Percentiles rank a stretch among this genome's conserved stretches.
Conservation (phyloP, 495 filamentous ascomycete genomes). For the Daldinia grandis region DNA sequence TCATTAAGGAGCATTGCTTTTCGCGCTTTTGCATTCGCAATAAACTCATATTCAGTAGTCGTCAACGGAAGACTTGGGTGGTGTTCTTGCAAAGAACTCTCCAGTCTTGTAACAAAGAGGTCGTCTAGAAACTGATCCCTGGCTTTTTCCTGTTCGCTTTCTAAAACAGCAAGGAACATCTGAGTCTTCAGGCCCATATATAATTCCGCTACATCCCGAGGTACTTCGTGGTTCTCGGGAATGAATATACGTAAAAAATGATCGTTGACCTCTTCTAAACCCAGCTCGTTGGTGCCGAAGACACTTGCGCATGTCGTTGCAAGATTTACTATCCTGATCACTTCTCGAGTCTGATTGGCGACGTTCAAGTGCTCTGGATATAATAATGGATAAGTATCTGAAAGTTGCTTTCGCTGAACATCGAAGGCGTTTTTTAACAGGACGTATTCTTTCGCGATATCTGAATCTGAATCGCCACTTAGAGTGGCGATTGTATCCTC, state of each 20-base stretch:
- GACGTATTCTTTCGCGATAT: slow-evolving; percentile 80
- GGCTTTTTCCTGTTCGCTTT: slow-evolving; percentile 66
- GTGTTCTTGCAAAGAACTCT: slow-evolving; percentile 67
- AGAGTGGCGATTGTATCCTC: slow-evolving; percentile 73
- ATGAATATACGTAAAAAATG: slow-evolving; percentile 87
- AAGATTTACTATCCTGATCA: slow-evolving; percentile 85
- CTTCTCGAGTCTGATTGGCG: slow-evolving; percentile 61
- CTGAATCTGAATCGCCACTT: slow-evolving; percentile 75
- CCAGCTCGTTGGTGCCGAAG: slow-evolving; percentile 84
- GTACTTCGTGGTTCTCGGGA: slow-evolving; percentile 73
- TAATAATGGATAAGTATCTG: slow-evolving; percentile 72
- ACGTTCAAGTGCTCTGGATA: slow-evolving; percentile 76
- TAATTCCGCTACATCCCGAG: slow-evolving; percentile 74
- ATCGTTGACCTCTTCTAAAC: slow-evolving; percentile 83
- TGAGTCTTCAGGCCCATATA: slow-evolving; percentile 89
- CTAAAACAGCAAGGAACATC: slow-evolving; percentile 73
- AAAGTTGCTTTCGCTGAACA: slow-evolving; percentile 81
- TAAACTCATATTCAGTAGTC: slow-evolving; percentile 77
- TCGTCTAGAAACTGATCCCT: slow-evolving; percentile 74
- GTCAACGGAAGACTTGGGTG: slow-evolving; percentile 72
- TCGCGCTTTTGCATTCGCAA: slow-evolving; percentile 68
- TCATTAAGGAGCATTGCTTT: slow-evolving; percentile 73
- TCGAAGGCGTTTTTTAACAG: slow-evolving; percentile 83
- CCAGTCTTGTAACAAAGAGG: slow-evolving; percentile 76
- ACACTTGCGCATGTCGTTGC: slow-evolving; percentile 84